Percentiles rank a stretch among this genome's conserved stretches.
phyloP scores from a whole-genome alignment of 208 protist species.

The Spironucleus salmonicida region DNA sequence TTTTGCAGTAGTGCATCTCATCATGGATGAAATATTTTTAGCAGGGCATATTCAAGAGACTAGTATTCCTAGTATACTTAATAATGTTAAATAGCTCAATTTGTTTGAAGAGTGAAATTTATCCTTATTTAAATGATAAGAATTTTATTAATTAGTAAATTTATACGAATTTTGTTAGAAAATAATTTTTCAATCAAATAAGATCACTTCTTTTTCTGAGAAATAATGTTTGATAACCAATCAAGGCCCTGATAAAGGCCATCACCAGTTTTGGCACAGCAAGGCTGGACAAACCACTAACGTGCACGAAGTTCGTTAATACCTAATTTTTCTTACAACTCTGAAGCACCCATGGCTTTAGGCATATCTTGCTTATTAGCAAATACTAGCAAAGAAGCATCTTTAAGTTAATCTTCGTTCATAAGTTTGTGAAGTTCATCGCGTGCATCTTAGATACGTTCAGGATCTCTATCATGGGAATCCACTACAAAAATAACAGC shows the following conservation, averaged over 20 bases:
- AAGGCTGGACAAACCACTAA: conserved; percentile 37
- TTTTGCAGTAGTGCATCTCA: conserved; percentile 79
- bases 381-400: conserved; percentile 81
- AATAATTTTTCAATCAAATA: no score
- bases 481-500: conserved; percentile 44
- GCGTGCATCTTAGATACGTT: conserved; percentile 30
- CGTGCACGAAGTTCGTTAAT: conserved; percentile 43
- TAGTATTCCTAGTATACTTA: conserved; percentile 67
- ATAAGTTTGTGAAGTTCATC: conserved; percentile 80
- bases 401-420: conserved; percentile 81
- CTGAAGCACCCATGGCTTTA: conserved; percentile 56
- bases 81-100: conserved; percentile 67
- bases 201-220: not conserved
- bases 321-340: conserved; percentile 59
- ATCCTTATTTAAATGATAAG: no score
- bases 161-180: no score
- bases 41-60: conserved; percentile 92
- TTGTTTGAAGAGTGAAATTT: conserved; percentile 49
- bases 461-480: conserved; percentile 26
- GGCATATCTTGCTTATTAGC: conserved; percentile 92
- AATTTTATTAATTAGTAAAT: no score
- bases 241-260: conserved; percentile 30
- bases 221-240: conserved; percentile 22
- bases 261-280: conserved; percentile 33
- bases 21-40: conserved; percentile 91